Evolutionary conservation across 768 basidiomycete species (phyloP).

Genomic region (Chalciporus piperatus): DNA sequence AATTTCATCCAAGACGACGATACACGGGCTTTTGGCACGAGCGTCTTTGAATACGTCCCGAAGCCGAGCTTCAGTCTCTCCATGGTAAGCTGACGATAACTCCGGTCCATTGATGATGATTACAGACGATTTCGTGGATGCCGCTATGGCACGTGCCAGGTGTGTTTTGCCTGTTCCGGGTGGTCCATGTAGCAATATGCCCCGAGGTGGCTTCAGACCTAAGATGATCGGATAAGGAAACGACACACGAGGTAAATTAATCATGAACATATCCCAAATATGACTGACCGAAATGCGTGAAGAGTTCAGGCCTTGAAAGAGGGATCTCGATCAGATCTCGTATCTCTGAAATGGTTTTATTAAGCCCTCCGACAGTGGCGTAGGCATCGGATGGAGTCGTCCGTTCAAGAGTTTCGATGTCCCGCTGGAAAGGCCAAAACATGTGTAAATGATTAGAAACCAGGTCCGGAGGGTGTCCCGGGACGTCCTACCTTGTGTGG

Average conservation of each 20-base stretch:
- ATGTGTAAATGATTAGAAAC: conserved; percentile 14
- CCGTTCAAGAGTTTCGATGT: conserved; percentile 47
- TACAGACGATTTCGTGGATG: conserved; percentile 82
- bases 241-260: conserved; percentile 13
- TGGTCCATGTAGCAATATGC: conserved; percentile 91
- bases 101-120: conserved; percentile 95
- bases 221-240: conserved; percentile 3
- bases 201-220: conserved; percentile 95
- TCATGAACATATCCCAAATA: background rate
- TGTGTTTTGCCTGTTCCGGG: conserved; percentile 99
- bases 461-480: conserved; percentile 6
- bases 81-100: conserved; percentile 92
- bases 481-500: conserved; percentile 33
- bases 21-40: conserved; percentile 76
- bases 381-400: conserved; percentile 58
- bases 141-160: conserved; percentile 89
- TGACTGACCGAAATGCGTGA: conserved; percentile 64
- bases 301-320: conserved; percentile 77
- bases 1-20: conserved; percentile 93
- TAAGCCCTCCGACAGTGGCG: conserved; percentile 80
- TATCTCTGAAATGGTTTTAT: conserved; percentile 84
- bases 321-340: conserved; percentile 85
- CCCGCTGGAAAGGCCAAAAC: conserved; percentile 33
- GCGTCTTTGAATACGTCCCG: conserved; percentile 90
- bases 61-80: conserved; percentile 90